A percentile compares a stretch with the other conserved stretches of the same genome.
These are phyloP conservation scores for Jamesozyma hellenica DNA, from an alignment of 805 yeast genomes.

Conservation along the genomic window DNA sequence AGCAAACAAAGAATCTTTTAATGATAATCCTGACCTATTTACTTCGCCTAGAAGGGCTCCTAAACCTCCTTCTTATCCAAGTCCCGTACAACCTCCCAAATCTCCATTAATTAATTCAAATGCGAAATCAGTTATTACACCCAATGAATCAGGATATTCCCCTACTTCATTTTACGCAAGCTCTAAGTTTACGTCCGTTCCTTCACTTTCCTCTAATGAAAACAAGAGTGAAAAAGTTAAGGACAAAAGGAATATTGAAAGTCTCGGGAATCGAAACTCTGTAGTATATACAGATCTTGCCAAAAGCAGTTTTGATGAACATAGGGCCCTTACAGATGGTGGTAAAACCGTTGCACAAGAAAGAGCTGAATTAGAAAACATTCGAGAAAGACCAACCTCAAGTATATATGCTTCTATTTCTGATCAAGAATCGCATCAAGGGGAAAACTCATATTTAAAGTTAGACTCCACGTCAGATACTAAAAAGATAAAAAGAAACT, in stretches of 20 bases:
- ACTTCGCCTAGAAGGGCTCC: slow-evolving; percentile 68
- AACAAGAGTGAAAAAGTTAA: not conserved
- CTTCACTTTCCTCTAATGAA: not conserved
- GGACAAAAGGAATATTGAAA: not conserved
- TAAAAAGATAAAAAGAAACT: slow-evolving; percentile 43
- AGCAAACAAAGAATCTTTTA: slow-evolving; percentile 8
- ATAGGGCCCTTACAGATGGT: not conserved
- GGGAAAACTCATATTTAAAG: not conserved
- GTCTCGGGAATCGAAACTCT: slow-evolving; percentile 14
- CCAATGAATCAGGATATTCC: slow-evolving; percentile 10
- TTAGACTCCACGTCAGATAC: not conserved
- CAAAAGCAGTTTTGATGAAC: not conserved
- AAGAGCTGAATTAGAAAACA: not conserved
- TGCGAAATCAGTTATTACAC: slow-evolving; percentile 1
- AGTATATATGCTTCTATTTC: slow-evolving; percentile 27
- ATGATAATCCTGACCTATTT: slow-evolving; percentile 30
- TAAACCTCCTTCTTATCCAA: slow-evolving; percentile 47
- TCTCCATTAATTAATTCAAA: slow-evolving; percentile 18
- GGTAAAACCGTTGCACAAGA: not conserved
- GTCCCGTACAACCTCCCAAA: slow-evolving; percentile 33
- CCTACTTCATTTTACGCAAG: slow-evolving; percentile 16
- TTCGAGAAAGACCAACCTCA: slow-evolving; percentile 33
- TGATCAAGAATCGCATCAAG: slow-evolving; percentile 2
- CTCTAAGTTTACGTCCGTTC: too few relatives aligned
- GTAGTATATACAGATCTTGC: slow-evolving; percentile 15